These are phyloP conservation scores for Apiotrichum gamsii DNA, from an alignment of 1,284 basidiomycete genomes.

Conservation along the genomic window DNA sequence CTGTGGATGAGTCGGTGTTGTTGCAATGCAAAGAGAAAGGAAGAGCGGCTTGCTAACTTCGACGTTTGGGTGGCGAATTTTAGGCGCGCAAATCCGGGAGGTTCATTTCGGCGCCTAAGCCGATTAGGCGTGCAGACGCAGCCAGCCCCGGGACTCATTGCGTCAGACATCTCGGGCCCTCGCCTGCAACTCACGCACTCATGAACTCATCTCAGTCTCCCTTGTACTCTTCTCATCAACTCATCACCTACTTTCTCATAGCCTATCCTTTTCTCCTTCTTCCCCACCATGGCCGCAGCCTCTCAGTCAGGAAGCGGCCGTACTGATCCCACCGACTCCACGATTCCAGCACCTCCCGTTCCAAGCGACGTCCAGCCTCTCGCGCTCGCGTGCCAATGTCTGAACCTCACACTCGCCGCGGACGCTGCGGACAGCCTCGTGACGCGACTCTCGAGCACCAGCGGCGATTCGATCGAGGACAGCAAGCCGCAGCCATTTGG, in stretches of 20 bases:
- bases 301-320: background rate
- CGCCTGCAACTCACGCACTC: too few relatives aligned
- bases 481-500: slow-evolving; percentile 4
- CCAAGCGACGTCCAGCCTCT: slow-evolving; percentile 23
- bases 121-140: too few relatives aligned
- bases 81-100: too few relatives aligned
- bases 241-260: slow-evolving; percentile 1
- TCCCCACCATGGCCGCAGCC: slow-evolving; percentile 2
- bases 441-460: too few relatives aligned
- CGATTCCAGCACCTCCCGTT: slow-evolving; percentile 8
- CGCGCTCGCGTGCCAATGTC: slow-evolving; percentile 29
- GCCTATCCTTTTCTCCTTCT: background rate
- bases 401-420: slow-evolving; percentile 27
- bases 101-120: too few relatives aligned
- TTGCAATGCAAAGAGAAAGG: background rate
- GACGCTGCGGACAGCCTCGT: slow-evolving; percentile 10
- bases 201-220: background rate
- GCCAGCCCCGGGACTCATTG: background rate
- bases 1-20: background rate
- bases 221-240: slow-evolving; percentile 4
- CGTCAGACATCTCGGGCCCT: too few relatives aligned
- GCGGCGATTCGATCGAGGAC: too few relatives aligned
- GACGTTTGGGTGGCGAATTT: too few relatives aligned
- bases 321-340: background rate
- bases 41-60: too few relatives aligned